Conservation (phyloP, 345 rosid species). For the Mallotus nudiflorus region DNA sequence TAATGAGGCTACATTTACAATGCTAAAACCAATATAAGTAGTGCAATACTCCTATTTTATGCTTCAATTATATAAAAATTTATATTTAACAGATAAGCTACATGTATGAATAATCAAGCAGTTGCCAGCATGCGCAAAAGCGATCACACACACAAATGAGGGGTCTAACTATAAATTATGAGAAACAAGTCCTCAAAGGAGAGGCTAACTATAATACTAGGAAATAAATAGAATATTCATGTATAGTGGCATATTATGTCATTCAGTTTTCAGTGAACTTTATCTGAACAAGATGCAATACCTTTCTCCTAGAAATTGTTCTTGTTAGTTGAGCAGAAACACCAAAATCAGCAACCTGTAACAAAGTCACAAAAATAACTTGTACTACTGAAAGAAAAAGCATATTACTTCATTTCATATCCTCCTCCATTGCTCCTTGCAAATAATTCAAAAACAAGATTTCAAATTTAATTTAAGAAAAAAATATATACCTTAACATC, state of each 20-base stretch:
- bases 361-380: conserved; percentile 26
- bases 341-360: conserved; percentile 99
- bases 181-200: conserved; percentile 9
- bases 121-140: background rate
- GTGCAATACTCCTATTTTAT: background rate
- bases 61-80: background rate
- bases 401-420: conserved; percentile 10
- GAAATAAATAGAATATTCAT: background rate
- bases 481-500: conserved; percentile 84
- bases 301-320: conserved; percentile 99
- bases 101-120: background rate
- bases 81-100: conserved; percentile 1
- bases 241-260: background rate
- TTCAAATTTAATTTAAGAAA: too few relatives aligned
- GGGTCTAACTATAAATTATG: background rate
- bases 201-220: background rate
- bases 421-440: conserved; percentile 10
- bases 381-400: conserved; percentile 21
- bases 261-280: conserved; percentile 7
- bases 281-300: conserved; percentile 32
- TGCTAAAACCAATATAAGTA: background rate
- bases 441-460: conserved; percentile 16
- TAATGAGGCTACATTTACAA: background rate
- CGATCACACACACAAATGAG: background rate
- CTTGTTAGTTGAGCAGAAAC: conserved; percentile 98